Base-by-base conservation (phyloP, 2,329 filamentous ascomycete genomes). In the Emericellopsis atlantica region DNA sequence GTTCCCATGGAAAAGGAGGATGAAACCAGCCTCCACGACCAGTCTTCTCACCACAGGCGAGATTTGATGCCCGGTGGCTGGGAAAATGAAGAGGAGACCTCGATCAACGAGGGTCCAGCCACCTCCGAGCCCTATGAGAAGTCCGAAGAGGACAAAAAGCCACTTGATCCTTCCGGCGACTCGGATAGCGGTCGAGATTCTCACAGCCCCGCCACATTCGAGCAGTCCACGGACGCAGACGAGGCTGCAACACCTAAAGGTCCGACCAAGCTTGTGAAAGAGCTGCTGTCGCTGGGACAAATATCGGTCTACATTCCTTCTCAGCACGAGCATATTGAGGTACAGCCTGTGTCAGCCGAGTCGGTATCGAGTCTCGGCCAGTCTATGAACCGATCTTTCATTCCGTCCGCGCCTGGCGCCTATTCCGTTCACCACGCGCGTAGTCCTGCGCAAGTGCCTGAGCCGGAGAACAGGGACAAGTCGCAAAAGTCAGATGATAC, bases 361-460 rank as follows among this genome's bases (percentile, higher is more conserved):
- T 54, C 57, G 1, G 43, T 52, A 4, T 43, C 51, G 8, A 48
- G 55, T 21, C 47, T 58, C 6, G 50, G 52, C 7, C 51, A 56
- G 26, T 54, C 57, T 12, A 45, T 67, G 32, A 51, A 52, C 0
- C 57, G 51, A 32, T 70, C 67, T 2, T 45, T 62, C 10, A 64
- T 64, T n/a, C 66, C 69, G 0, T 65, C 77, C 49, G 53, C 79
- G 4, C 77, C 77, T 2, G 79, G 77, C 1, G 69, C 77, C 3
- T 81, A 81, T 52, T 81, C 76, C 0, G 58, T 74, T 2, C 57
- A 70, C 34, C 34, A 40, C 10, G 21, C 39, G 14, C 24, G 32
- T 7, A 40, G 34, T 15, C 15, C 16, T 8, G 21, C 37, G 41
- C 15, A 10, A 15, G 11, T 26, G 16, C n/a, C 21, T 14, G 15